Conservation (phyloP, 345 rosid species). For the Gossypium turneri region DNA sequence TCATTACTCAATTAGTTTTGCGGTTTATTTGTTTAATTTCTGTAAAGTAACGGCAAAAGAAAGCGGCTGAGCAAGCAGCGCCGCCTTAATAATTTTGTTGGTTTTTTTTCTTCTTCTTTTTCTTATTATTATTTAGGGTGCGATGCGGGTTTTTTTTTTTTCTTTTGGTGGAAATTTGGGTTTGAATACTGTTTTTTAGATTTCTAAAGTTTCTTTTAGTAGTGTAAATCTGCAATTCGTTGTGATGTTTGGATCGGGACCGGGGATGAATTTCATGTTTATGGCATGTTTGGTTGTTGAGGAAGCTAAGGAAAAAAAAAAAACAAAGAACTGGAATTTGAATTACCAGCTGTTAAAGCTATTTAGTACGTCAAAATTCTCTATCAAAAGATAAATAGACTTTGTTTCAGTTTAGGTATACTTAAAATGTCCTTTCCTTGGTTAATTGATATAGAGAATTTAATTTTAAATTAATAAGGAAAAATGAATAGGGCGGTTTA, state of each 20-base stretch:
- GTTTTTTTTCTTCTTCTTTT: neutral
- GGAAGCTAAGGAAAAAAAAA: constrained; percentile 7
- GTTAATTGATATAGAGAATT: neutral
- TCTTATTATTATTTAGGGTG: constrained; percentile 15
- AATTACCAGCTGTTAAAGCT: constrained; percentile 8
- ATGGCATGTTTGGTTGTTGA: constrained; percentile 22
- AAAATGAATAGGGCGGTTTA: neutral
- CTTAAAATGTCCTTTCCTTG: neutral
- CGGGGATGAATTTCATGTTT: constrained; percentile 5
- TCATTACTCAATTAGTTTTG: neutral
- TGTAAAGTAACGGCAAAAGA: constrained; percentile 8
- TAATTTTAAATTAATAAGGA: neutral
- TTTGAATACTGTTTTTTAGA: neutral
- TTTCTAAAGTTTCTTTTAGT: constrained; percentile 2
- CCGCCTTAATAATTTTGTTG: constrained; percentile 2
- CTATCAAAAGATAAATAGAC: neutral
- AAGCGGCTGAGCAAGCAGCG: constrained; percentile 10
- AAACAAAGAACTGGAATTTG: neutral
- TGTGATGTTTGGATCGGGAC: constrained; percentile 12
- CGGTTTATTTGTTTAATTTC: constrained; percentile 12
- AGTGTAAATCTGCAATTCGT: constrained; percentile 2
- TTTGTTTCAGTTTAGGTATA: neutral
- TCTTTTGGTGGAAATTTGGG: neutral
- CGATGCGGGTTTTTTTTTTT: constrained; percentile 1
- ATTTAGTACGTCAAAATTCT: neutral